Conservation (phyloP, 148 eudicot genomes). For the Tetragonia tetragonoides region DNA sequence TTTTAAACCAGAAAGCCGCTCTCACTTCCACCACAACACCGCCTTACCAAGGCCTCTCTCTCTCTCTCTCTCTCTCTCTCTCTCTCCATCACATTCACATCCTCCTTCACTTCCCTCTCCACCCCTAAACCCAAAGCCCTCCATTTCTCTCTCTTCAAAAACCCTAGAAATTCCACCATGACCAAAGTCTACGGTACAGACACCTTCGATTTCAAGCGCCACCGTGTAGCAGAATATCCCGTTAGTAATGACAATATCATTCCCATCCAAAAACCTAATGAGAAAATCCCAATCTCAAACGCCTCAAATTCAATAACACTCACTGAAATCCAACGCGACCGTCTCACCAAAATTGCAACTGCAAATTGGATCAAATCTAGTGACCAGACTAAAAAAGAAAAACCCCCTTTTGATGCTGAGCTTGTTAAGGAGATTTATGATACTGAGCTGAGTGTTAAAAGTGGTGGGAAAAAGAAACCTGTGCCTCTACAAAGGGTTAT, state of each 20-base stretch:
- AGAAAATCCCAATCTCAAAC: slow-evolving; percentile 27
- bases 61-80: no score
- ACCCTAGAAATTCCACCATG: slow-evolving; percentile 35
- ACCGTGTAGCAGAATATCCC: slow-evolving; percentile 97
- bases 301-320: slow-evolving; percentile 68
- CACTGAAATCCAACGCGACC: slow-evolving; percentile 74
- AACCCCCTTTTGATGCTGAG: slow-evolving; percentile 47
- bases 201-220: slow-evolving; percentile 80
- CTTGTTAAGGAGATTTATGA: slow-evolving; percentile 78
- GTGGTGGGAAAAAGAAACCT: background rate
- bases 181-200: slow-evolving; percentile 89
- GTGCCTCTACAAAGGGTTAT: slow-evolving; percentile 48
- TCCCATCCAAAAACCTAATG: slow-evolving; percentile 18
- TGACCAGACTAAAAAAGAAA: background rate
- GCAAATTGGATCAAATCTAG: slow-evolving; percentile 52
- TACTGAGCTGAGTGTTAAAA: slow-evolving; percentile 62
- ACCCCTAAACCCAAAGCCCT: background rate
- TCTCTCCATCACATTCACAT: no score
- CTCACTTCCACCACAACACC: no score
- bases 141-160: background rate
- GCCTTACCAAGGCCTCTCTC: no score
- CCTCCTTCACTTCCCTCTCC: background rate
- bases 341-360: slow-evolving; percentile 69
- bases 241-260: slow-evolving; percentile 23
- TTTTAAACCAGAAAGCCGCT: no score